These are phyloP conservation scores for Tricholoma hemisulphureum DNA, from an alignment of 768 basidiomycete genomes.

Conservation along the genomic window DNA sequence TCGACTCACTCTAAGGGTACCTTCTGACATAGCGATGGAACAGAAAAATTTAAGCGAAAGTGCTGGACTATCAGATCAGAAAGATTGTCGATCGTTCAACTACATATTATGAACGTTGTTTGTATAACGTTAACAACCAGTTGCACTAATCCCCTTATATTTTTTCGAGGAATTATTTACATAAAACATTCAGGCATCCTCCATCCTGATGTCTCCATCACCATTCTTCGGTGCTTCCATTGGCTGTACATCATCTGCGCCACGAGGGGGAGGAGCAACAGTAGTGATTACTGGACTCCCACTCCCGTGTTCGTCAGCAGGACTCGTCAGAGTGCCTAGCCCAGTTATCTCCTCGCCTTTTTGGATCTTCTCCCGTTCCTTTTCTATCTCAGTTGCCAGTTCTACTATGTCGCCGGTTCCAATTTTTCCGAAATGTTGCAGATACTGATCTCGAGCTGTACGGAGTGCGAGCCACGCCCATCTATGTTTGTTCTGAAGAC, in stretches of 20 bases:
- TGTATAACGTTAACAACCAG: neutral
- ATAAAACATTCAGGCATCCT: constrained; percentile 19
- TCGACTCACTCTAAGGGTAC: constrained; percentile 47
- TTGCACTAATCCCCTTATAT: neutral
- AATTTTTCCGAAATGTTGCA: constrained; percentile 80
- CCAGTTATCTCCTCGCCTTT: constrained; percentile 36
- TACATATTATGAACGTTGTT: no score
- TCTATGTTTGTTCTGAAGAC: constrained; percentile 65
- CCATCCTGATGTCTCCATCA: constrained; percentile 54
- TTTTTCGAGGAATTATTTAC: neutral
- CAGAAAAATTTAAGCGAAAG: neutral
- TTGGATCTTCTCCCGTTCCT: constrained; percentile 38
- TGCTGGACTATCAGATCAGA: neutral
- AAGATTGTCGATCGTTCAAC: neutral
- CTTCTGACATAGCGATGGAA: constrained; percentile 20
- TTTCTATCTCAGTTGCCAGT: constrained; percentile 51
- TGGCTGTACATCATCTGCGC: constrained; percentile 20
- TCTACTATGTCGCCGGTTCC: constrained; percentile 71
- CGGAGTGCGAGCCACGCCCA: constrained; percentile 83
- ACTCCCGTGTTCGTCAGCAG: constrained; percentile 31
- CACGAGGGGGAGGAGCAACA: constrained; percentile 16
- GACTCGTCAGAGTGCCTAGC: constrained; percentile 21
- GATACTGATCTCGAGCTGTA: constrained; percentile 66
- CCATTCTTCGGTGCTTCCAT: constrained; percentile 21
- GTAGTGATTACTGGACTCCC: constrained; percentile 30